A percentile compares a stretch with the other conserved stretches of the same genome.
phyloP scores from a whole-genome alignment of 208 protist species.

The Angomonas deanei region DNA sequence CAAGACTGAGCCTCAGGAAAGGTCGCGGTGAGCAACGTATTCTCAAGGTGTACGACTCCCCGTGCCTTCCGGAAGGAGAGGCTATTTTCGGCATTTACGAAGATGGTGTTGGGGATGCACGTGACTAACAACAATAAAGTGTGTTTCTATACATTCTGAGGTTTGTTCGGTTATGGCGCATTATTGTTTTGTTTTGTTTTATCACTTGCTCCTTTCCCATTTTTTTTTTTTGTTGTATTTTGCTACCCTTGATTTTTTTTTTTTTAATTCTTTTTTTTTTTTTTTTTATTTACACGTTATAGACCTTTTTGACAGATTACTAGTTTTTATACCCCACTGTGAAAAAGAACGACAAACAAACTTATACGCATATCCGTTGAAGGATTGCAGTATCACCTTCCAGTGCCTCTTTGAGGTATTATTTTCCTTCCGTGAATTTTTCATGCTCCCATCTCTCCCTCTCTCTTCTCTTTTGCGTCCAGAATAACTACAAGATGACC shows the following conservation, averaged over 20 bases:
- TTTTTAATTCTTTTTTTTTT: not conserved
- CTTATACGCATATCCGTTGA: no score
- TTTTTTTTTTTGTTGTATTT: not conserved
- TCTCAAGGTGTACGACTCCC: constrained; percentile 99
- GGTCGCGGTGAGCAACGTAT: constrained; percentile 98
- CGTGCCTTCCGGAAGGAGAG: constrained; percentile 97
- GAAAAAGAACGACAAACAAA: not conserved
- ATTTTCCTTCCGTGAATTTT: no score
- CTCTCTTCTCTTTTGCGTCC: not conserved
- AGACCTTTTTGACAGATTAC: constrained; percentile 13
- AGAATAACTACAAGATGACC: constrained; percentile 55
- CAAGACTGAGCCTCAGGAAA: constrained; percentile 98
- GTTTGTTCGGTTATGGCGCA: not conserved
- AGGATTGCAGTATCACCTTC: no score
- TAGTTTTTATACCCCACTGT: not conserved
- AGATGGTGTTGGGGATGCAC: constrained; percentile 96
- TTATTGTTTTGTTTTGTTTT: not conserved
- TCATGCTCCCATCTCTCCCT: not conserved
- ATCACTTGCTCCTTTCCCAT: not conserved
- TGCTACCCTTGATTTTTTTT: constrained; percentile 3
- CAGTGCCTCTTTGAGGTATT: no score
- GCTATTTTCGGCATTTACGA: constrained; percentile 96
- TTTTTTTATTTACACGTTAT: not conserved
- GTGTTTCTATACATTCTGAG: not conserved
- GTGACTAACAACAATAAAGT: constrained; percentile 57